Base-by-base conservation (phyloP, 768 basidiomycete genomes). In the Calocera viscosa region DNA sequence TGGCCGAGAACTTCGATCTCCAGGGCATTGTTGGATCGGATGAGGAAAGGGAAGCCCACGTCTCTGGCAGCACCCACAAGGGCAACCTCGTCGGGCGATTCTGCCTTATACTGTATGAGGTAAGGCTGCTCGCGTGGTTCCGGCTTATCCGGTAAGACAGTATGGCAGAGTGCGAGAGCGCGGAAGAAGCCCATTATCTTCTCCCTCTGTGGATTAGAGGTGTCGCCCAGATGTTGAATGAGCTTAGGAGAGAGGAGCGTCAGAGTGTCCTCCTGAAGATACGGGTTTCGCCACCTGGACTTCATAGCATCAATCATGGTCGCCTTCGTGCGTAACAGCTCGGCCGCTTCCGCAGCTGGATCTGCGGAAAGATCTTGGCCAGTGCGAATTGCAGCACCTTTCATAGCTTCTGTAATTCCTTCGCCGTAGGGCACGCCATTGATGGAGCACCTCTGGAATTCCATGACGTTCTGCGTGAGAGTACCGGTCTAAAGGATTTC, bases 391-490 rank as follows among this genome's bases (percentile, higher is more conserved):
- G 91, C 92, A 0, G 92, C 89, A 38, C 94, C 95, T 26, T 91
- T 85, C 76, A 94, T 93, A 0, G 94, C 95, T 76, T 98, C 95
- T 0, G 95, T 97, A 68, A 97, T 75, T 8, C 94, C 94, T 72
- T 98, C 95, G 11, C 95, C 95, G 73, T 96, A 98, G 0, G 85
- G 74, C 1, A 90, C 77, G 0, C 94, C 94, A 65, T 85, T 77
- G 67, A 97, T 82, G 0, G 93, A 94, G 72, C 93, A 96, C 74
- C 90, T 94, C 75, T 96, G 92, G 78, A 96, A 97, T 79, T 95
- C 94, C 95, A 97, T 98, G 72, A 95, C 80, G 78, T 98, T 99
- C 77, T 96, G 94, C 0, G 95, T 99, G 63, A 99, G 86, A 7
- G 95, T 99, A 26, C 92, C 93, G 0, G 94, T 95, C 81, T 60